Conservation (phyloP, 2,329 filamentous ascomycete species). For the Raffaelea arxii region DNA sequence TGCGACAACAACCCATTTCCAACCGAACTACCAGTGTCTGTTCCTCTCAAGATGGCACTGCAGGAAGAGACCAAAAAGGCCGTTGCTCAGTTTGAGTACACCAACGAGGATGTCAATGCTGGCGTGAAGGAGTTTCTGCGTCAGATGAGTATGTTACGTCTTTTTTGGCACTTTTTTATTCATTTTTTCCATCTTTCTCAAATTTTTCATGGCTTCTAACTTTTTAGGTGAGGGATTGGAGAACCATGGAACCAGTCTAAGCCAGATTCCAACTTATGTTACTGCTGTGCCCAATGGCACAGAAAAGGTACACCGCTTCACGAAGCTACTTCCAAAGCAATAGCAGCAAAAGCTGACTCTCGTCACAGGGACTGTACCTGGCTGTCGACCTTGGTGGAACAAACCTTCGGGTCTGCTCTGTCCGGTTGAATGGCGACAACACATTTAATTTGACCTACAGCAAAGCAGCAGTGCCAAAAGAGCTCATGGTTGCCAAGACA, state of each 20-base stretch:
- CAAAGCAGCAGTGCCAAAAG: constrained; percentile 82
- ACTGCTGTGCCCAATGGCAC: constrained; percentile 94
- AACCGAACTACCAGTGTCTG: constrained; percentile 42
- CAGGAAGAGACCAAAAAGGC: constrained; percentile 67
- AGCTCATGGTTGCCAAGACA: constrained; percentile 83
- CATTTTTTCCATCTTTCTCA: background rate
- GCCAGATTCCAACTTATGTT: constrained; percentile 96
- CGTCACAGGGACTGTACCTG: constrained; percentile 73
- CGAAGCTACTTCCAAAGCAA: background rate
- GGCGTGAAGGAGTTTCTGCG: constrained; percentile 77
- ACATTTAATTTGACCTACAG: constrained; percentile 90
- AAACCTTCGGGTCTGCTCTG: constrained; percentile 96
- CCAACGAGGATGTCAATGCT: constrained; percentile 65
- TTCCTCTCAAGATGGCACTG: constrained; percentile 50
- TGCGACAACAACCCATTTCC: constrained; percentile 50
- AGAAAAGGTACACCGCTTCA: constrained; percentile 61
- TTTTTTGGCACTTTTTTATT: background rate
- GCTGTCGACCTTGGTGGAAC: constrained; percentile 97
- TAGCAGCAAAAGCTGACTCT: background rate
- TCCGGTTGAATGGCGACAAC: constrained; percentile 85
- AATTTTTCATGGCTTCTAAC: background rate
- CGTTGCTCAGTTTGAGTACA: constrained; percentile 77
- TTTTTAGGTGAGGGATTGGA: constrained; percentile 65
- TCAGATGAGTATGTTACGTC: constrained; percentile 55
- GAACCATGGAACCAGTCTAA: constrained; percentile 70